Evolutionary conservation across 2,329 filamentous ascomycete genomes (phyloP).

Genomic region (Furcasterigmium furcatum): DNA sequence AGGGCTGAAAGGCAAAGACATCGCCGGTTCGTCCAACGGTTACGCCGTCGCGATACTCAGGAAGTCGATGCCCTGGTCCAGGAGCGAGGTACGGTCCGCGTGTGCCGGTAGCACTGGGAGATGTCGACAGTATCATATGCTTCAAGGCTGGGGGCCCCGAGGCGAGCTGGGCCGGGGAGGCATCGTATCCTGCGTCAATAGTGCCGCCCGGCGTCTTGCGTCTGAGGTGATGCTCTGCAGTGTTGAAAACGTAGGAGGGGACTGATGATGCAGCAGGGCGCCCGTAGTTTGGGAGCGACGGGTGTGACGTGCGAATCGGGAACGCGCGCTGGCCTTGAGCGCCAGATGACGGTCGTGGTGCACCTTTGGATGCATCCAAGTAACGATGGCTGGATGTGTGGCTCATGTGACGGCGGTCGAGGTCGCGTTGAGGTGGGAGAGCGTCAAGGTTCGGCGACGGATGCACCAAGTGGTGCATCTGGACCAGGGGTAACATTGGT

Average conservation of each 20-base stretch:
- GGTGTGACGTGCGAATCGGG: conserved; percentile 31
- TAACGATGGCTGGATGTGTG: conserved; percentile 19
- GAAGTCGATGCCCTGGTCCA: too few species aligned
- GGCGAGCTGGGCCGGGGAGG: conserved; percentile 68
- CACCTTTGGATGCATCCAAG: conserved; percentile 10
- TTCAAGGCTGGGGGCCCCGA: conserved; percentile 76
- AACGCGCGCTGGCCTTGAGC: conserved; percentile 25
- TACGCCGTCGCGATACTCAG: too few species aligned
- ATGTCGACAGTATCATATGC: conserved; percentile 65
- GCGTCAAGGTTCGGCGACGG: conserved; percentile 35
- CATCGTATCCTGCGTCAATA: conserved; percentile 87
- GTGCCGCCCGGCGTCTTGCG: conserved; percentile 95
- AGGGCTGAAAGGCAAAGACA: too few species aligned
- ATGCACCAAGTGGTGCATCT: conserved; percentile 50
- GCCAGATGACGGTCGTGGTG: conserved; percentile 6
- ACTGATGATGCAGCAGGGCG: conserved; percentile 2
- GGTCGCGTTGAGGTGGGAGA: conserved; percentile 21
- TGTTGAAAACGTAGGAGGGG: conserved; percentile 18
- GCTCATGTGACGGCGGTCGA: conserved; percentile 10
- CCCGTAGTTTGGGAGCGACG: conserved; percentile 21
- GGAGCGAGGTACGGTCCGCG: too few species aligned
- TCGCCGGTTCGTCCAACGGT: too few species aligned
- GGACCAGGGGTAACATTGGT: conserved; percentile 47
- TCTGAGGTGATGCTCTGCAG: conserved; percentile 73
- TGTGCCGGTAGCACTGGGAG: too few species aligned